Evolutionary conservation across 305 asterid species (phyloP).

Genomic region (Fraxinus platypoda): DNA sequence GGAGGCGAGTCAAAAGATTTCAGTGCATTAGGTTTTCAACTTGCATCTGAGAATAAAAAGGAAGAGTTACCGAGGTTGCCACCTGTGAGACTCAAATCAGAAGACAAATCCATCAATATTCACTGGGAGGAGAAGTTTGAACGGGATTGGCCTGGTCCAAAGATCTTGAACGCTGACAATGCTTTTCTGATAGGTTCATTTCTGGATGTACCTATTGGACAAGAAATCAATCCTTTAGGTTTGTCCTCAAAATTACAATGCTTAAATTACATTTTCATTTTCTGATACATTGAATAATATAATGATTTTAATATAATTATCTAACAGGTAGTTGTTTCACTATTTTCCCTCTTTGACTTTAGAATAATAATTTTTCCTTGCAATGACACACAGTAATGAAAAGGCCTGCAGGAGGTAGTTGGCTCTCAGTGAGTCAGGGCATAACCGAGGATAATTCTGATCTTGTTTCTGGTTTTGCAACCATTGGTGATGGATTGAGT

Average conservation of each 20-base stretch:
- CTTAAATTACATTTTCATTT: not conserved
- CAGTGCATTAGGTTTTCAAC: constrained; percentile 47
- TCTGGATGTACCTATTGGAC: constrained; percentile 94
- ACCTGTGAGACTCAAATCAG: constrained; percentile 88
- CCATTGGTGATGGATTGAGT: constrained; percentile 88
- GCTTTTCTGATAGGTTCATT: constrained; percentile 77
- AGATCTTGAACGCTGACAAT: constrained; percentile 59
- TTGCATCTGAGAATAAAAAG: constrained; percentile 59
- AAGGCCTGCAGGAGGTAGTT: constrained; percentile 81
- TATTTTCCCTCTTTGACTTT: constrained; percentile 16
- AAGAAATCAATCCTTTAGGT: constrained; percentile 80
- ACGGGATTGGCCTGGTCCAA: constrained; percentile 60
- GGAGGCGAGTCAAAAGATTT: constrained; percentile 54
- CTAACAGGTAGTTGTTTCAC: not conserved
- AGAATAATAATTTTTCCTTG: constrained; percentile 20
- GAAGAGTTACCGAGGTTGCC: constrained; percentile 92
- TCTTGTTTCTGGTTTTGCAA: constrained; percentile 96
- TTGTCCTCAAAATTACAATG: constrained; percentile 21
- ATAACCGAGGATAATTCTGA: constrained; percentile 95
- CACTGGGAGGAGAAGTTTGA: constrained; percentile 89
- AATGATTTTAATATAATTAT: not conserved
- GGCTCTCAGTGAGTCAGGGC: constrained; percentile 98
- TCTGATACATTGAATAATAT: not conserved
- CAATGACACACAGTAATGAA: constrained; percentile 53
- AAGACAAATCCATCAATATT: constrained; percentile 72